Conservation (phyloP, 306 rosid genomes). For the Medicago arabica region DNA sequence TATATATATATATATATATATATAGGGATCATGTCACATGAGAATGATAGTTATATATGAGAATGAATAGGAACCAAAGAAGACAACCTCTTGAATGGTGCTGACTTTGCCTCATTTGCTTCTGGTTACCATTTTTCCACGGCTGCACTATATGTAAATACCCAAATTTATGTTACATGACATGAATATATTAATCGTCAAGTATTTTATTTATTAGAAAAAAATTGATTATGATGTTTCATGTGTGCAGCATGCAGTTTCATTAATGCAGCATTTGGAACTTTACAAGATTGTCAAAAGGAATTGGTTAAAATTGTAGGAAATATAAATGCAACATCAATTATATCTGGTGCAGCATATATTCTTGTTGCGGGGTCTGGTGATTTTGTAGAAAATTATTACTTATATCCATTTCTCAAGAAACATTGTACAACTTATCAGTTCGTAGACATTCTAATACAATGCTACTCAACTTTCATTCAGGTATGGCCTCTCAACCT, state of each 20-base stretch:
- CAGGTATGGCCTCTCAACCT: slow-evolving; percentile 49
- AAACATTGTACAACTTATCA: slow-evolving; percentile 50
- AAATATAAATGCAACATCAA: slow-evolving; percentile 52
- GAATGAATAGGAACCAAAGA: too few relatives aligned
- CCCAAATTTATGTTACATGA: too few relatives aligned
- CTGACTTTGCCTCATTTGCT: slow-evolving; percentile 70
- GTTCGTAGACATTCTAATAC: slow-evolving; percentile 63
- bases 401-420: slow-evolving; percentile 60
- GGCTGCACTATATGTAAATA: too few relatives aligned
- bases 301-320: slow-evolving; percentile 56
- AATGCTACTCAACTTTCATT: slow-evolving; percentile 51
- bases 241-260: slow-evolving; percentile 55
- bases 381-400: slow-evolving; percentile 74
- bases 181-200: too few relatives aligned
- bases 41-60: too few relatives aligned
- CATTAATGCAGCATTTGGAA: slow-evolving; percentile 61
- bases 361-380: slow-evolving; percentile 59
- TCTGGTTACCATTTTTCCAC: slow-evolving; percentile 54
- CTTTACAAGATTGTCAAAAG: slow-evolving; percentile 60
- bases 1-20: too few relatives aligned
- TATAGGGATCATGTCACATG: too few relatives aligned
- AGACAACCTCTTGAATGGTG: slow-evolving; percentile 45
- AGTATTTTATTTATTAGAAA: too few relatives aligned
- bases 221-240: background rate
- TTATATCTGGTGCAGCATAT: slow-evolving; percentile 60